Conservation (phyloP, 129 eudicot genomes). For the Artemisia annua region DNA sequence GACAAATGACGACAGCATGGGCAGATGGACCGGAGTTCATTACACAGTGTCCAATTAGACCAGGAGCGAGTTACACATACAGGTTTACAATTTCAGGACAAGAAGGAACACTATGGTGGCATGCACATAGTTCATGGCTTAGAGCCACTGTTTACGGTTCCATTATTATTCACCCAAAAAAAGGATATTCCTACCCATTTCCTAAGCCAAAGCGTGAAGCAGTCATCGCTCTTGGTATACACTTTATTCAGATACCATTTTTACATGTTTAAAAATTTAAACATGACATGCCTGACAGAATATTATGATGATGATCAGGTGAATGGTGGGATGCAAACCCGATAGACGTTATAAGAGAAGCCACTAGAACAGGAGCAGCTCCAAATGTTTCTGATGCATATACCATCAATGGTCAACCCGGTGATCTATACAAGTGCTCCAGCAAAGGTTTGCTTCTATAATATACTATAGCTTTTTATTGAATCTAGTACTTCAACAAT, state of each 20-base stretch:
- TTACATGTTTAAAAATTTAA: neutral
- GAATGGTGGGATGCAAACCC: constrained; percentile 99
- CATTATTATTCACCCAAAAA: constrained; percentile 67
- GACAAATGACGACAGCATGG: constrained; percentile 88
- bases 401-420: constrained; percentile 97
- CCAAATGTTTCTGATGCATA: constrained; percentile 94
- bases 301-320: constrained; percentile 48
- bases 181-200: constrained; percentile 77
- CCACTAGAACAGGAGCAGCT: constrained; percentile 87
- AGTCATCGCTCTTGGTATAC: constrained; percentile 68
- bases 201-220: constrained; percentile 80
- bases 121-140: constrained; percentile 96
- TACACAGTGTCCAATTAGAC: constrained; percentile 95
- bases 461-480: neutral
- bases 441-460: constrained; percentile 57
- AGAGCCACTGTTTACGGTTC: constrained; percentile 97
- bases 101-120: constrained; percentile 99
- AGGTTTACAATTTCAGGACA: constrained; percentile 79
- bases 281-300: constrained; percentile 2
- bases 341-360: constrained; percentile 68
- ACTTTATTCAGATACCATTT: neutral
- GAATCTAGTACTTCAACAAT: too few relatives aligned
- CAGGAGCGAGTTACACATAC: constrained; percentile 91
- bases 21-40: constrained; percentile 97
- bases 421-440: constrained; percentile 88